A percentile compares a stretch with the other conserved stretches of the same genome.
phyloP scores from a whole-genome alignment of 1,284 basidiomycete species.

The Flammula alnicola region DNA sequence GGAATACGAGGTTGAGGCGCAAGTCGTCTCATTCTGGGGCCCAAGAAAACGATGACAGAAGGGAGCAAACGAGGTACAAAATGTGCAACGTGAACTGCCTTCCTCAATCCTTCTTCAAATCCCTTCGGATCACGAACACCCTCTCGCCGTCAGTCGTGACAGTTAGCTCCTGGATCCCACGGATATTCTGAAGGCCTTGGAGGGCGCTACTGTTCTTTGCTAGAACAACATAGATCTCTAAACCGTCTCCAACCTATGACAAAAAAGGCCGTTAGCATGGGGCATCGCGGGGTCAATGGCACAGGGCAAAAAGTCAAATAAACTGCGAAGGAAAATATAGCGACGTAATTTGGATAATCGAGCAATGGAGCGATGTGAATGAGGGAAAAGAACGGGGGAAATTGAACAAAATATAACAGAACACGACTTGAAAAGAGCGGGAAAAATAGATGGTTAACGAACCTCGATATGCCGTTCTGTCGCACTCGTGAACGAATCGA shows the following conservation, averaged over 20 bases:
- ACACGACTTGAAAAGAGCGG: constrained; percentile 5
- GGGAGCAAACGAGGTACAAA: constrained; percentile 27
- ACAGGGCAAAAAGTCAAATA: too few species aligned
- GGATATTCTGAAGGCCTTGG: constrained; percentile 62
- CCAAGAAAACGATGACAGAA: constrained; percentile 28
- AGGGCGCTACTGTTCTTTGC: constrained; percentile 63
- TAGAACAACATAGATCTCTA: constrained; percentile 89
- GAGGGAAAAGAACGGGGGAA: constrained; percentile 17
- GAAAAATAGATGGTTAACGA: constrained; percentile 26
- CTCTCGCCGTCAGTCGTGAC: constrained; percentile 65
- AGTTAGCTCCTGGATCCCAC: constrained; percentile 67
- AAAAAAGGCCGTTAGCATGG: constrained; percentile 20
- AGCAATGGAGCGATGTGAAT: background rate
- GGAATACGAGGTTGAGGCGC: constrained; percentile 14
- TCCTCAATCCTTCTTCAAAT: constrained; percentile 64
- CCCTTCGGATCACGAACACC: constrained; percentile 72
- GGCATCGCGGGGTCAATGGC: constrained; percentile 17
- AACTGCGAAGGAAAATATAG: too few species aligned
- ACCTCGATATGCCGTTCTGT: constrained; percentile 97
- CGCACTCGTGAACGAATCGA: constrained; percentile 92
- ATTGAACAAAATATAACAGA: constrained; percentile 8
- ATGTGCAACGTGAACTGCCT: constrained; percentile 21
- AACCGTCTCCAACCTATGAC: constrained; percentile 84
- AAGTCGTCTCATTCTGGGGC: constrained; percentile 29
- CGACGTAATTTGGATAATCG: too few species aligned